Conservation (phyloP, 164 flowering plant genomes). For the Vitis labrusca region DNA sequence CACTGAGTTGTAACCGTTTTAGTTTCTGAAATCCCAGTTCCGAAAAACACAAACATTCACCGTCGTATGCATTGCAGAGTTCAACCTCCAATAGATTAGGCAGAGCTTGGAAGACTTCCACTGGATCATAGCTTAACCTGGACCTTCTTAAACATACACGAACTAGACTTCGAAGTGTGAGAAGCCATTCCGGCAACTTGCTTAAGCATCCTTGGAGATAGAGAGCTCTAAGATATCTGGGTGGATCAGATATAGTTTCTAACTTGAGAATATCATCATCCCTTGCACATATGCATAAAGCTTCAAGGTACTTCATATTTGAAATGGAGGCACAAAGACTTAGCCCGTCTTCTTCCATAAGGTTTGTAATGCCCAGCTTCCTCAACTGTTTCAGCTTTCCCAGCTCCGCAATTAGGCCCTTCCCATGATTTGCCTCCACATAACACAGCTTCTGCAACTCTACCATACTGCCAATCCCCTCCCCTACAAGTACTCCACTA, state of each 20-base stretch:
- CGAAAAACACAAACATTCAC: background rate
- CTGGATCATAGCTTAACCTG: no score
- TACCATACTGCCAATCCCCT: background rate
- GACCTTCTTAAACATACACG: no score
- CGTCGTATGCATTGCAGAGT: slow-evolving; percentile 3
- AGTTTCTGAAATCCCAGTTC: slow-evolving; percentile 6
- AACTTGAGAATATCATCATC: background rate
- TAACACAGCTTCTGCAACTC: slow-evolving; percentile 11
- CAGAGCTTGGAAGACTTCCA: slow-evolving; percentile 7
- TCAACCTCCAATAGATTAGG: slow-evolving; percentile 6
- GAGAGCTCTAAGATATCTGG: no score
- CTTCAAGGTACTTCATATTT: slow-evolving; percentile 12
- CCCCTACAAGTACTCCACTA: background rate
- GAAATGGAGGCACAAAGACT: slow-evolving; percentile 8
- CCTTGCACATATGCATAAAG: background rate
- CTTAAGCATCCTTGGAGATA: background rate
- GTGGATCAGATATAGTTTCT: no score
- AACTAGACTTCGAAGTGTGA: no score
- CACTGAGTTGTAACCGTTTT: background rate
- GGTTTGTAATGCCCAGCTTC: background rate
- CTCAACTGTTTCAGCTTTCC: background rate
- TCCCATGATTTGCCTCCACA: slow-evolving; percentile 1
- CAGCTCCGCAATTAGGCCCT: background rate
- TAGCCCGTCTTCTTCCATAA: background rate
- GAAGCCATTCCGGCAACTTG: background rate